Evolutionary conservation across 306 rosid species (phyloP).

Genomic region (Trichosanthes truncata): DNA sequence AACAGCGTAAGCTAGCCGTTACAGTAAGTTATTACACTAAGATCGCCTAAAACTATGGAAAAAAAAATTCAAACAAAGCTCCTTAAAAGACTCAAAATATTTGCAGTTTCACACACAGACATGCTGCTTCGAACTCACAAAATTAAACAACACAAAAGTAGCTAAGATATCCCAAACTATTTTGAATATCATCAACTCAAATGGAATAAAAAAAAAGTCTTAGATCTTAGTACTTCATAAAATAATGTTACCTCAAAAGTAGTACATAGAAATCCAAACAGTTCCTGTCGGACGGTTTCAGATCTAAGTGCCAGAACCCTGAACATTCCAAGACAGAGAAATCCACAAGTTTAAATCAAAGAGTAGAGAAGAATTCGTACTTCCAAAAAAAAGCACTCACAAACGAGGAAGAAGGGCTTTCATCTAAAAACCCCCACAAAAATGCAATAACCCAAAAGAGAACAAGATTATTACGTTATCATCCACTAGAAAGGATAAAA

Average conservation of each 20-base stretch:
- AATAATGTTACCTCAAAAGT: constrained; percentile 14
- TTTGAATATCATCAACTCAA: neutral
- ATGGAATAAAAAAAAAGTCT: constrained; percentile 30
- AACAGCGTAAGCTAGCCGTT: constrained; percentile 51
- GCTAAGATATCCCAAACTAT: neutral
- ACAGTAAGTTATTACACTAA: constrained; percentile 17
- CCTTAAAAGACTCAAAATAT: neutral
- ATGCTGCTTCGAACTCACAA: constrained; percentile 16
- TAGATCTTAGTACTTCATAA: constrained; percentile 12
- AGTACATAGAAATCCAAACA: constrained; percentile 16
- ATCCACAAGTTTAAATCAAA: constrained; percentile 6
- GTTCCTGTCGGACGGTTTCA: constrained; percentile 22
- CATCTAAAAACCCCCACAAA: constrained; percentile 17
- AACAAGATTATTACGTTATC: neutral
- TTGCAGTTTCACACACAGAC: neutral
- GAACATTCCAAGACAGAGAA: constrained; percentile 14
- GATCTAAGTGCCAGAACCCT: constrained; percentile 46
- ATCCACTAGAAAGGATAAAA: constrained; percentile 7
- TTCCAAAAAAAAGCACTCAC: neutral
- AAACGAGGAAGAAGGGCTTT: constrained; percentile 16
- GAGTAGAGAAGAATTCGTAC: neutral
- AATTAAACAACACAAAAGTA: constrained; percentile 9
- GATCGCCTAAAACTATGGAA: constrained; percentile 38
- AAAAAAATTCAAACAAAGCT: constrained; percentile 28
- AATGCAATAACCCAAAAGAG: constrained; percentile 17